These are phyloP conservation scores for Thyridium curvatum DNA, from an alignment of 2,329 filamentous ascomycete species.

Conservation along the genomic window DNA sequence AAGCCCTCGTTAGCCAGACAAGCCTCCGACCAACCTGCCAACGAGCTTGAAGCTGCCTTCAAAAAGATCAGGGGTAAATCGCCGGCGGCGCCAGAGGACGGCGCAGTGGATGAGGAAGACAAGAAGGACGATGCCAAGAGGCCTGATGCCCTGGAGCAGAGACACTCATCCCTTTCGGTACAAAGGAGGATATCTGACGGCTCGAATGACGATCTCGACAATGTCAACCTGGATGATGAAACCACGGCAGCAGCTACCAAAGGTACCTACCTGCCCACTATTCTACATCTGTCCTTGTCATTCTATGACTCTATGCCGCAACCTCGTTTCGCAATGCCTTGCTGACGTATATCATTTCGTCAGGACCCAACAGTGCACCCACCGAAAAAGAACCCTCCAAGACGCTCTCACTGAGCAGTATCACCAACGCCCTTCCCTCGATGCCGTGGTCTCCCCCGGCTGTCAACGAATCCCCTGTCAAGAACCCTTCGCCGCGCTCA, in stretches of 20 bases:
- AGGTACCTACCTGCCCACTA: constrained; percentile 10
- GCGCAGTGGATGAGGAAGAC: constrained; percentile 7
- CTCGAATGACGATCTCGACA: constrained; percentile 39
- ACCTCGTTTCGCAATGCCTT: constrained; percentile 2
- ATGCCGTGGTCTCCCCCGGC: constrained; percentile 62
- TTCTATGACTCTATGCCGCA: constrained; percentile 3
- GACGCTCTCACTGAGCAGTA: constrained; percentile 59
- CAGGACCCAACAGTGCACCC: no score
- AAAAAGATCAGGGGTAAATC: constrained; percentile 8
- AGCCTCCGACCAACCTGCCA: constrained; percentile 14
- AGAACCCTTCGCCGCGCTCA: no score
- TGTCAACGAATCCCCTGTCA: constrained; percentile 31
- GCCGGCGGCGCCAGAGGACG: constrained; percentile 6
- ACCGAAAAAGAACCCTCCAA: constrained; percentile 39
- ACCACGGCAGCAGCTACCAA: constrained; percentile 18
- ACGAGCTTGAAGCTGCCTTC: constrained; percentile 18
- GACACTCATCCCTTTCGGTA: constrained; percentile 29
- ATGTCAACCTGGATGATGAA: constrained; percentile 64
- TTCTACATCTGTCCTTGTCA: no score
- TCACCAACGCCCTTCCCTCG: constrained; percentile 66
- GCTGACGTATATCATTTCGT: no score
- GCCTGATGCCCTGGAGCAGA: constrained; percentile 7
- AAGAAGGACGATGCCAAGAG: constrained; percentile 14
- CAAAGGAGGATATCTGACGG: constrained; percentile 36
- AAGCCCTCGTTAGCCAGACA: constrained; percentile 22